Evolutionary conservation across 148 eudicot genomes (phyloP).

Genomic region (Rhododendron ovatum): DNA sequence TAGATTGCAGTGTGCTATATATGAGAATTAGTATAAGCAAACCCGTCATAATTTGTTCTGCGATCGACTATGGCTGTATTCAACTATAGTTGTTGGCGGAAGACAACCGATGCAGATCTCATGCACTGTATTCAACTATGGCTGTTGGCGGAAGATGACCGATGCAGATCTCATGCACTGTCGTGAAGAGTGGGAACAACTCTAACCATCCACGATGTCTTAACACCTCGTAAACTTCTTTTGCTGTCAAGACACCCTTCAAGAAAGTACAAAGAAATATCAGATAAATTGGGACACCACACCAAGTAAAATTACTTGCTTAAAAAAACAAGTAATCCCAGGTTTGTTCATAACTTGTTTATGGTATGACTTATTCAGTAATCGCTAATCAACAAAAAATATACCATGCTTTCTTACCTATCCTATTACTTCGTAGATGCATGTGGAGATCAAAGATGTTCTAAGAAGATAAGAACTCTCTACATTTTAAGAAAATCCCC

Average conservation of each 20-base stretch:
- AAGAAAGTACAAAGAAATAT: constrained; percentile 27
- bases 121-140: constrained; percentile 68
- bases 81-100: constrained; percentile 74
- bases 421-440: neutral
- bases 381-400: neutral
- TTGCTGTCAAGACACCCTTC: constrained; percentile 89
- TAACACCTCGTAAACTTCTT: constrained; percentile 83
- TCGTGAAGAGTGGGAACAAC: constrained; percentile 74
- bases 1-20: neutral
- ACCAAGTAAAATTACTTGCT: neutral
- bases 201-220: constrained; percentile 70
- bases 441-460: neutral
- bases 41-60: constrained; percentile 21
- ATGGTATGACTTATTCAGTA: neutral
- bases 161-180: constrained; percentile 85
- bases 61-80: constrained; percentile 46
- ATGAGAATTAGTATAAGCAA: constrained; percentile 8
- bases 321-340: neutral
- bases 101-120: constrained; percentile 75
- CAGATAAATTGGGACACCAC: neutral
- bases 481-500: neutral
- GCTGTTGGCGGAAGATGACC: constrained; percentile 70
- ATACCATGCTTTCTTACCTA: neutral
- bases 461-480: neutral
- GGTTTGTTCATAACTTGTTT: neutral